Base-by-base conservation (phyloP, 2,329 filamentous ascomycete genomes). In the Nothophoma quercina region DNA sequence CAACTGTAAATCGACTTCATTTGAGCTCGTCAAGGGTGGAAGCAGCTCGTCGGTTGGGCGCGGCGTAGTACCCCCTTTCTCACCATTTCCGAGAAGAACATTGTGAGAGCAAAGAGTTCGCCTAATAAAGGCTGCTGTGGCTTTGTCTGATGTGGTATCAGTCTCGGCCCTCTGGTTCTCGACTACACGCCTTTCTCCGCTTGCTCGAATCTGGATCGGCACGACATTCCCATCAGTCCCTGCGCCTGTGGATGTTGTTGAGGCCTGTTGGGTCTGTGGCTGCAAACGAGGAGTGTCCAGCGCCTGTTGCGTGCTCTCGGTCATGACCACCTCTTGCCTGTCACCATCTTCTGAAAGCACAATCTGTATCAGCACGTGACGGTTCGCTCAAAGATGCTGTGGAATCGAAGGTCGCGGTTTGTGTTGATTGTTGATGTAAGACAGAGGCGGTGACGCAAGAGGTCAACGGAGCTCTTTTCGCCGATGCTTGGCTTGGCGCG, bases 21-120 rank as follows among this genome's bases (percentile, higher is more conserved):
- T 96, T 43, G 91, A 92, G 78, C 92, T 96, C 40, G 93, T 98
- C 68, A 99, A 81, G 30, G 93, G 92, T 53, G 93, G 95, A 36
- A 99, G 80, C 34, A 96, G 79, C 63, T 93, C 89, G 55, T 96
- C 87, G 62, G 96, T 87, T 40, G 90, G 84, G 65, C 80, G 80
- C 35, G 83, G 83, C 63, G 76, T 88, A 79, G 75, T 89, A 79
- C 61, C 79, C 21, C 67, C 69, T 38, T 81, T 78, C 49, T 87
- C 82, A 36, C 74, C 77, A 52, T 78, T 75, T 32, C 77, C 77
- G 54, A 81, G 74, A 18, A 75, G 66, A 34, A 75, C 68, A 58
- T 79, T 73, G 60, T 91, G 87, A n/a, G 89, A 84, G 73, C 91
- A 96, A 39, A 98, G 85, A 29, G 88, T 87, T 41, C 91, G 88